Evolutionary conservation across 352 stramenopile species (phyloP).

Genomic region (Aphanomyces invadans): DNA sequence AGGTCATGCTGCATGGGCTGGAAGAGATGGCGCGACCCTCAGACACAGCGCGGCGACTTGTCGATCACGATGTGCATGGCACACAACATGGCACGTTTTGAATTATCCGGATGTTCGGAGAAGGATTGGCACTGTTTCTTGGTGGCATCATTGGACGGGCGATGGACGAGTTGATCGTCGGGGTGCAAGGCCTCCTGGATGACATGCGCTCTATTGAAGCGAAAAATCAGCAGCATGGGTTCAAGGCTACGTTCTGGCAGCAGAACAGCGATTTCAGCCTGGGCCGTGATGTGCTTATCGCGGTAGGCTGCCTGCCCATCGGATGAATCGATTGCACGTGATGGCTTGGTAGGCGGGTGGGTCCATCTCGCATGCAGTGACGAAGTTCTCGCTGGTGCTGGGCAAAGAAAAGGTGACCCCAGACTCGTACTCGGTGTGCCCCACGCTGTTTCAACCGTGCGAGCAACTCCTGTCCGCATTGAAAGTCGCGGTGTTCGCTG

Average conservation of each 20-base stretch:
- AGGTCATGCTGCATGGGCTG: too few relatives aligned
- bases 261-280: conserved; percentile 68
- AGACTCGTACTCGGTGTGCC: conserved; percentile 67
- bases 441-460: conserved; percentile 66
- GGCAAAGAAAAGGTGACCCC: conserved; percentile 52
- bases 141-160: background rate
- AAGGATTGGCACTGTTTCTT: background rate
- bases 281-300: conserved; percentile 69
- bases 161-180: conserved; percentile 40
- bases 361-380: conserved; percentile 69
- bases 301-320: conserved; percentile 34
- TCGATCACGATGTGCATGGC: too few relatives aligned
- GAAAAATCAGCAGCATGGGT: conserved; percentile 45
- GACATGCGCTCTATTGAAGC: conserved; percentile 35
- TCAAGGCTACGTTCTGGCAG: conserved; percentile 73
- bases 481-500: conserved; percentile 73
- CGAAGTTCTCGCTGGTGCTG: conserved; percentile 84
- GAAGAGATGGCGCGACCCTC: too few relatives aligned
- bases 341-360: conserved; percentile 49
- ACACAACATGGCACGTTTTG: background rate
- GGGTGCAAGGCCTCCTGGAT: conserved; percentile 39
- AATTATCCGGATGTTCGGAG: conserved; percentile 9
- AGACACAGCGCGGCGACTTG: too few relatives aligned
- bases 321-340: too few relatives aligned
- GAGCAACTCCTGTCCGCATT: conserved; percentile 67